Conservation (phyloP, 73 alveolate genomes). For the Paramecium pentaurelia region DNA sequence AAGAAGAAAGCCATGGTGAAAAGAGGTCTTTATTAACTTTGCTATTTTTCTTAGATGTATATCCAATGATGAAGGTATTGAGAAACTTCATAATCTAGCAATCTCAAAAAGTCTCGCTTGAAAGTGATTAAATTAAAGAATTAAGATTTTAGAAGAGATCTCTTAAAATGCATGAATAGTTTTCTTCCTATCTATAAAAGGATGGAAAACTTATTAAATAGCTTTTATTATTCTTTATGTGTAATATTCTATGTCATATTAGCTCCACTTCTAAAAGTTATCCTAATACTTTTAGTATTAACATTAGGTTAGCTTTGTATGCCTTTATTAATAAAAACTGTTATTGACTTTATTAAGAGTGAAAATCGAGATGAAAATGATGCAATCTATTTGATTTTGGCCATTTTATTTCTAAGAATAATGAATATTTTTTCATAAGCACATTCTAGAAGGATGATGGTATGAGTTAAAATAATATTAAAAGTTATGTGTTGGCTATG, state of each 20-base stretch:
- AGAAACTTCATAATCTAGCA: background rate
- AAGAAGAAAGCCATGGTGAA: background rate
- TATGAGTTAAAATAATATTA: background rate
- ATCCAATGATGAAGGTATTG: slow-evolving; percentile 12
- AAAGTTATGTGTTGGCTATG: background rate
- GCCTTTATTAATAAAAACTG: background rate
- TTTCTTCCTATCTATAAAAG: background rate
- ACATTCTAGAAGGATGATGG: background rate
- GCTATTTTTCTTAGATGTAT: background rate
- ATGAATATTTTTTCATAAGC: background rate
- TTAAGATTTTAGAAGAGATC: background rate
- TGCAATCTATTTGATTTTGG: background rate
- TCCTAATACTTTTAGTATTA: background rate
- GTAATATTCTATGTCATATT: background rate
- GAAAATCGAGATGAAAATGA: background rate
- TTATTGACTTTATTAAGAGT: background rate
- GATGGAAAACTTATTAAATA: background rate
- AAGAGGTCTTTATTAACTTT: background rate
- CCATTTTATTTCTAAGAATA: background rate
- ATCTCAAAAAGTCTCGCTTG: background rate
- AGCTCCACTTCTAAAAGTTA: background rate
- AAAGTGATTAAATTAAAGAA: background rate
- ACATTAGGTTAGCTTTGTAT: background rate
- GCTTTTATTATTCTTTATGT: background rate
- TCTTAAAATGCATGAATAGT: background rate